These are phyloP conservation scores for Cucurbita moschata DNA, from an alignment of 306 rosid genomes.

Conservation along the genomic window DNA sequence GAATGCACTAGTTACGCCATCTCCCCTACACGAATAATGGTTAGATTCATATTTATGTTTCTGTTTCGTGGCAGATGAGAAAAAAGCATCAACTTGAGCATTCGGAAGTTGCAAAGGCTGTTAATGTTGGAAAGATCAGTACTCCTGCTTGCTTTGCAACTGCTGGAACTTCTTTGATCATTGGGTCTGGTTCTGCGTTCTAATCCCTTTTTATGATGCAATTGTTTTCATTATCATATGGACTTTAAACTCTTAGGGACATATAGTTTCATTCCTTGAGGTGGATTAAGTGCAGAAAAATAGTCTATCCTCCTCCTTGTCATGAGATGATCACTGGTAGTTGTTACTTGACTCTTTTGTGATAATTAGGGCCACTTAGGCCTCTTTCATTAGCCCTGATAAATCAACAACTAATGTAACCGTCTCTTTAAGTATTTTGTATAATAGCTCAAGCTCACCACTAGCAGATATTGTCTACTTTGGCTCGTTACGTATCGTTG, in stretches of 20 bases:
- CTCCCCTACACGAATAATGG: neutral
- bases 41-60: slow-evolving; percentile 1
- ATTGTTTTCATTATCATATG: neutral
- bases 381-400: neutral
- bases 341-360: neutral
- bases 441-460: no score
- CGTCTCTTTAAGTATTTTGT: no score
- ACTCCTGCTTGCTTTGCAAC: slow-evolving; percentile 66
- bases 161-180: slow-evolving; percentile 70
- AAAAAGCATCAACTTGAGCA: slow-evolving; percentile 30
- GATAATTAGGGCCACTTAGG: neutral
- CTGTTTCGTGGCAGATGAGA: slow-evolving; percentile 40
- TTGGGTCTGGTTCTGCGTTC: slow-evolving; percentile 48
- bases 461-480: no score
- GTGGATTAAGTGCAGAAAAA: neutral
- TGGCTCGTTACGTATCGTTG: no score
- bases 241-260: neutral
- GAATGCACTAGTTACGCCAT: neutral
- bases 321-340: neutral
- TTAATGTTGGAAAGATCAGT: slow-evolving; percentile 32
- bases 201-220: neutral
- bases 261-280: neutral
- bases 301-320: neutral
- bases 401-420: neutral
- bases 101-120: slow-evolving; percentile 46